Conservation (phyloP, 225 moss, liverwort and hornwort genomes). For the Sphagnum contortum region DNA sequence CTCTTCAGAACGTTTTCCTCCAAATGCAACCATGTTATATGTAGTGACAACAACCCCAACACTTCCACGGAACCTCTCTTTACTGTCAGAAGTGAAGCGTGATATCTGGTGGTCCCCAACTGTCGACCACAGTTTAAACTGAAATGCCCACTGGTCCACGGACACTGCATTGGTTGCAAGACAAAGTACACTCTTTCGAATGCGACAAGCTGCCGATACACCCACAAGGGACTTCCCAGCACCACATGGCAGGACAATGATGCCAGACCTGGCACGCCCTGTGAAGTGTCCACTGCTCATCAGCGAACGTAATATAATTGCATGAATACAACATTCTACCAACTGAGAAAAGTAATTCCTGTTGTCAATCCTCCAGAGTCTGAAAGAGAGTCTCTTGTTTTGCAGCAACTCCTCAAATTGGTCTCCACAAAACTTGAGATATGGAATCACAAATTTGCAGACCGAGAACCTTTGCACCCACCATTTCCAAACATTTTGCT, state of each 20-base stretch:
- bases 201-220: constrained; percentile 96
- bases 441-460: background rate
- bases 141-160: constrained; percentile 99
- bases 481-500: constrained; percentile 99
- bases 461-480: constrained; percentile 8
- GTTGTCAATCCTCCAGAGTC: background rate
- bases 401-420: background rate
- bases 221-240: constrained; percentile 99
- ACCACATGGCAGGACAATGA: constrained; percentile 98
- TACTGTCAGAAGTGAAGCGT: constrained; percentile 96
- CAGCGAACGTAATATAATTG: background rate
- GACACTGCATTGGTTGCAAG: constrained; percentile 96
- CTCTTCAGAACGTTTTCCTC: constrained; percentile 98
- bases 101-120: constrained; percentile 95
- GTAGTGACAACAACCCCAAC: constrained; percentile 98
- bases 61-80: constrained; percentile 88
- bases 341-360: no score
- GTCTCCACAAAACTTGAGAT: background rate
- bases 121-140: constrained; percentile 98
- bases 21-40: constrained; percentile 98
- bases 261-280: constrained; percentile 99
- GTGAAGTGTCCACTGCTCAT: constrained; percentile 14
- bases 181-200: constrained; percentile 89
- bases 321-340: background rate
- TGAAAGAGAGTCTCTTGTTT: background rate